Evolutionary conservation across 371 early-diverging fungal genomes (phyloP), one percentile per base, ranked within the genome.

Genomic region (Actinomortierella wolfii): DNA sequence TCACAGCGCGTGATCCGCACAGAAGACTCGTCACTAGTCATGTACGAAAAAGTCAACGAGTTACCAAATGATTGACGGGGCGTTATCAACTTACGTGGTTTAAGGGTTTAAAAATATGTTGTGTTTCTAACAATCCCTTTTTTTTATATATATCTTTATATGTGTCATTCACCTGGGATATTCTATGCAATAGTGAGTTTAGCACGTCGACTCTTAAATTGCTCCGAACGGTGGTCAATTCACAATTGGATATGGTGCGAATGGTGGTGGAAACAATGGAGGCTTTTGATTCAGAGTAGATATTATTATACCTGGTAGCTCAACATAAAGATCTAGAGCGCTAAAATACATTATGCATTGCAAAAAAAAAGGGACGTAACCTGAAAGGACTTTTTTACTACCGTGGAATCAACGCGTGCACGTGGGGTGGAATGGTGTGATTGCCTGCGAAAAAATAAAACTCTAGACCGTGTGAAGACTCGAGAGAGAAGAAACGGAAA

Each of bases 231-330:
- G 66, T 71, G 3, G 66, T 71, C 43, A 71, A 71, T 49, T 71
- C 71, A 26, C 61, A 65, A n/a, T 23, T 71, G 62, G 71, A 71
- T 41, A 71, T 71, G 71, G 62, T 61, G 1, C 71, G 65, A 40
- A 61, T 71, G 66, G 71, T 71, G n/a, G 66, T 71, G 41, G 61
- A 56, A 41, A 71, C 71, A 1, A 71, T 71, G 71, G 71, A 54
- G 9, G 51, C 66, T 0, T 71, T 71, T 34, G 71, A 71, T 21
- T 54, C 65, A 5, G 65, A 64, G 52, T 56, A 56, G 26, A 34
- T 34, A 6, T 34, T 4, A 34, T 34, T 34, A n/a, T n/a, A n/a
- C n/a, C n/a, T n/a, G n/a, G n/a, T n/a, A n/a, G n/a, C n/a, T n/a
- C n/a, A n/a, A n/a, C n/a, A n/a, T n/a, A n/a, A n/a, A n/a, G n/a